Base-by-base conservation (phyloP, 495 filamentous ascomycete species). In the Penicillium coffeae region DNA sequence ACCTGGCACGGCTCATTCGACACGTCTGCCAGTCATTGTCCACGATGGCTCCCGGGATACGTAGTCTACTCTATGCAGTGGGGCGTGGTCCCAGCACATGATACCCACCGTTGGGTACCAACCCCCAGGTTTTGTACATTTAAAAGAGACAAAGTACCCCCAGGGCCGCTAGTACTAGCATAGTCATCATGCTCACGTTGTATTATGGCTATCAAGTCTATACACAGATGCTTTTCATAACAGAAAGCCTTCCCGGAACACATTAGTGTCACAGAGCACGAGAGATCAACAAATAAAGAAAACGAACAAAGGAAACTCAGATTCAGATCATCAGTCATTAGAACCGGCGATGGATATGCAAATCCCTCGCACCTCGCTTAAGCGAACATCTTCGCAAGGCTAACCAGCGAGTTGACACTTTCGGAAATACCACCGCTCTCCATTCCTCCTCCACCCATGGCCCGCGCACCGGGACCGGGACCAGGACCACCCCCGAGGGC, bases 341-440 rank as follows among this genome's bases (percentile, higher is more conserved):
- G 13, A 33, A 38, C 14, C 20, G n/a, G 20, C 20, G 21, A 18
- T 30, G 10, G 32, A 39, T 10, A 19, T 10, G 20, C 33, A 22
- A 34, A 38, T 13, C 43, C 21, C n/a, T 10, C 14, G 3, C 13
- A 6, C 10, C 13, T 27, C 51, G 19, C 35, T 43, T 69, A 85
- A 42, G 80, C 71, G 55, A 87, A 80, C 76, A 86, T 81, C 69
- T 88, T 85, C 2, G 78, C 78, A 44, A 86, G 58, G 45, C 68
- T 79, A 64, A 81, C 73, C 32, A 84, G 51, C 15, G 74, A 72
- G 14, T 71, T 73, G 19, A 79, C 54, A 48, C 73, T 72, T 12
- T 75, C 71, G 42, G 65, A 60, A 32, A 78, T 27, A 7, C 50
- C 60, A 10, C 41, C 59, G 20, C 70, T 70, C 37, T 19, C 47